These are phyloP conservation scores for Hypoxylon rubiginosum DNA, from an alignment of 2,329 filamentous ascomycete species.

Conservation along the genomic window DNA sequence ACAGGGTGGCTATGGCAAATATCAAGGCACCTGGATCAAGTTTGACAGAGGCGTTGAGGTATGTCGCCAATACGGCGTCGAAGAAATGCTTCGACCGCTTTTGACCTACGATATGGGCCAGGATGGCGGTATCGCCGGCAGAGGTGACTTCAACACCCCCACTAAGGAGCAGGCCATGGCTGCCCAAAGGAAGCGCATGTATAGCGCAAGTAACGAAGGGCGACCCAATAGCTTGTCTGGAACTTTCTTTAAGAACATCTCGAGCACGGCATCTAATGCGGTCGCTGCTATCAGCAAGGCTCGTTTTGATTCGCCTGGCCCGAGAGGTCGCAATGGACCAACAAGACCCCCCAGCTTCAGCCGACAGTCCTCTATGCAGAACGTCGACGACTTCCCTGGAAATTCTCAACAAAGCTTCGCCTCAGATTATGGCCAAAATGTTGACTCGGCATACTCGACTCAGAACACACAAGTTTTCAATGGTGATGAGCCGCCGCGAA, in stretches of 20 bases:
- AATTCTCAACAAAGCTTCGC: slow-evolving; percentile 88
- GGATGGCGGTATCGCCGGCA: slow-evolving; percentile 78
- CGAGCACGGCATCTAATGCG: slow-evolving; percentile 89
- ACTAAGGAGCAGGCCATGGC: slow-evolving; percentile 99
- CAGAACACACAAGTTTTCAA: slow-evolving; percentile 67
- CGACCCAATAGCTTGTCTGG: slow-evolving; percentile 77
- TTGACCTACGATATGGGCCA: slow-evolving; percentile 85
- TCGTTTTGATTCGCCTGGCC: slow-evolving; percentile 87
- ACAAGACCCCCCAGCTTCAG: slow-evolving; percentile 77
- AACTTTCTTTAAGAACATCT: slow-evolving; percentile 98
- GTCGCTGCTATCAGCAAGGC: slow-evolving; percentile 98
- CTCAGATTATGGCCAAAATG: slow-evolving; percentile 80
- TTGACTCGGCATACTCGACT: slow-evolving; percentile 78
- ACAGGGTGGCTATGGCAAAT: slow-evolving; percentile 98
- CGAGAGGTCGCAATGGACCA: slow-evolving; percentile 73
- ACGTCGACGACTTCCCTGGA: slow-evolving; percentile 74
- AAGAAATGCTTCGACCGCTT: slow-evolving; percentile 80
- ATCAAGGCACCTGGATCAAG: slow-evolving; percentile 98
- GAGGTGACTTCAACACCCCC: slow-evolving; percentile 87
- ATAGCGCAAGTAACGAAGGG: slow-evolving; percentile 79
- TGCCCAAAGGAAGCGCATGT: slow-evolving; percentile 91
- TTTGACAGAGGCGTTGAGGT: slow-evolving; percentile 94
- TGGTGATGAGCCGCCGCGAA: slow-evolving; percentile 81
- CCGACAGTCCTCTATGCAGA: slow-evolving; percentile 79
- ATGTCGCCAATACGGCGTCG: slow-evolving; percentile 83